Percentiles rank a stretch among this genome's conserved stretches.
Conservation (phyloP, 2,329 filamentous ascomycete genomes). For the Seiridium cupressi region DNA sequence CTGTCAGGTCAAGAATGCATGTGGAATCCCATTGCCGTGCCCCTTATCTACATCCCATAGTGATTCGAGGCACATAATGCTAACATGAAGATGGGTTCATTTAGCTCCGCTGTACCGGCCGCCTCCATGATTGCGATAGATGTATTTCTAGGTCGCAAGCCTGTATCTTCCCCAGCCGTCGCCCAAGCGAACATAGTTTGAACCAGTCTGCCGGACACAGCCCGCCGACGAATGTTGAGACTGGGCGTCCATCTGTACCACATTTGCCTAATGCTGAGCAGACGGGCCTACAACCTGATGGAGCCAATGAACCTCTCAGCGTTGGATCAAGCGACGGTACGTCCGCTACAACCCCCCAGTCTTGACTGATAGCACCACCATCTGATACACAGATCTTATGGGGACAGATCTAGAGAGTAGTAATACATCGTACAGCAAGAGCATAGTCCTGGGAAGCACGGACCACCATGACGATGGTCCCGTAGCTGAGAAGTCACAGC, state of each 20-base stretch:
- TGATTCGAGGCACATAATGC: not conserved
- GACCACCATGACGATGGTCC: no score
- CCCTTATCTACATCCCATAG: not conserved
- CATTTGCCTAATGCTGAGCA: not conserved
- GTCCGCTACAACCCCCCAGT: no score
- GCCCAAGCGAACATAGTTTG: not conserved
- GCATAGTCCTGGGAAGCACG: no score
- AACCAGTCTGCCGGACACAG: not conserved
- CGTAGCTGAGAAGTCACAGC: no score
- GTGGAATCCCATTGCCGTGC: not conserved
- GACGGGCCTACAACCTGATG: not conserved
- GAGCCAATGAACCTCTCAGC: no score
- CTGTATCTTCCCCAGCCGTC: constrained; percentile 8
- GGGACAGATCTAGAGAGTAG: no score
- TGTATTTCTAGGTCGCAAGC: constrained; percentile 8
- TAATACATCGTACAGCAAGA: no score
- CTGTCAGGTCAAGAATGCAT: constrained; percentile 9
- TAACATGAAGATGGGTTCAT: not conserved
- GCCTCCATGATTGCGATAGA: constrained; percentile 4
- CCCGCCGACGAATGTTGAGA: not conserved
- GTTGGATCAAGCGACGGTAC: no score
- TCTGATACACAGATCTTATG: no score
- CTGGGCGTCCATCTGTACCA: not conserved
- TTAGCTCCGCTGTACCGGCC: constrained; percentile 10
- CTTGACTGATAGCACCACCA: no score